These are phyloP conservation scores for Crithidia expoeki DNA, from an alignment of 208 protist species.

Conservation along the genomic window DNA sequence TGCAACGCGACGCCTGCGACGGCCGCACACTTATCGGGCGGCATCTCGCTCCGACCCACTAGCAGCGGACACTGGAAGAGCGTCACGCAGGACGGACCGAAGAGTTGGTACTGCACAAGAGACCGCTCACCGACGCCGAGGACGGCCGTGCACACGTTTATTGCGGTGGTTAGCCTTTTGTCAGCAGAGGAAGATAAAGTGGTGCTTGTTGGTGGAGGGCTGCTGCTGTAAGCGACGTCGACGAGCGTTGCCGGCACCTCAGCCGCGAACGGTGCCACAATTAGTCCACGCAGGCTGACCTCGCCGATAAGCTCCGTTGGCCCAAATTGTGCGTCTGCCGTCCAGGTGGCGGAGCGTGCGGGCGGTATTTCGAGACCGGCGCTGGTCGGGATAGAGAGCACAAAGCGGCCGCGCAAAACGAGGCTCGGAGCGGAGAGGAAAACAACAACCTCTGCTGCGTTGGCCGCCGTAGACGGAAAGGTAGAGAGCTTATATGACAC, in stretches of 20 bases:
- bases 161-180: background rate
- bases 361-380: background rate
- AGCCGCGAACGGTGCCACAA: conserved; percentile 19
- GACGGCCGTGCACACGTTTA: conserved; percentile 26
- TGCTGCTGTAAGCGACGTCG: background rate
- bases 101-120: conserved; percentile 47
- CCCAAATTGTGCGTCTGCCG: conserved; percentile 18
- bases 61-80: conserved; percentile 57
- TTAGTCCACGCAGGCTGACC: conserved; percentile 25
- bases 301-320: conserved; percentile 15
- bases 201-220: background rate
- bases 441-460: conserved; percentile 17
- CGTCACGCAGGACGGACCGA: conserved; percentile 26
- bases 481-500: background rate
- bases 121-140: conserved; percentile 50
- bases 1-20: conserved; percentile 68
- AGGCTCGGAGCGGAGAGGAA: conserved; percentile 21
- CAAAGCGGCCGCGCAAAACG: conserved; percentile 28
- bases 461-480: background rate
- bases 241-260: background rate
- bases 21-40: conserved; percentile 28
- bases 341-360: background rate
- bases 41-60: conserved; percentile 33
- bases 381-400: background rate
- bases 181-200: background rate